Evolutionary conservation across 805 yeast genomes (phyloP).

Genomic region (Wickerhamiella allomyrinae): DNA sequence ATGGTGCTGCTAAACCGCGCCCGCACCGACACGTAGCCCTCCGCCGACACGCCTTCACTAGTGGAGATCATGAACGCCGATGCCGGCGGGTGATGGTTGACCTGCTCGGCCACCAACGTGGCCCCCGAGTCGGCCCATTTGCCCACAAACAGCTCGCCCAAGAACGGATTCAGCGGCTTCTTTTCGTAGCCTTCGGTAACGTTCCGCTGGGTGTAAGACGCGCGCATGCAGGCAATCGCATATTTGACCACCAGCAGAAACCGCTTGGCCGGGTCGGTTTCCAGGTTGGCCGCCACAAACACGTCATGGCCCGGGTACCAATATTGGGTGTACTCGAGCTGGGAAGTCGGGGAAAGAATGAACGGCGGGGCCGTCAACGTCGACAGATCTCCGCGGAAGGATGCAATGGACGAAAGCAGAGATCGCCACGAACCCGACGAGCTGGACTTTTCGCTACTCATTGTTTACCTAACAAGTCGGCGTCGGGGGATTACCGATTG

Average conservation of each 20-base stretch:
- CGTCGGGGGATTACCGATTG: background rate
- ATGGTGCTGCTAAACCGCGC: slow-evolving; percentile 72
- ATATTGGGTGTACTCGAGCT: slow-evolving; percentile 83
- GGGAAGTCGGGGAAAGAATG: slow-evolving; percentile 78
- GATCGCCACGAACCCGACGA: slow-evolving; percentile 48
- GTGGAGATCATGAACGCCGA: slow-evolving; percentile 83
- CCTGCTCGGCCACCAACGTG: slow-evolving; percentile 74
- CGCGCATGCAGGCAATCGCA: slow-evolving; percentile 82
- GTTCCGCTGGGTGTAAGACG: slow-evolving; percentile 86
- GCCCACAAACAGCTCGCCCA: slow-evolving; percentile 90
- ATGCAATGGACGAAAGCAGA: slow-evolving; percentile 77
- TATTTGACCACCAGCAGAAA: slow-evolving; percentile 74
- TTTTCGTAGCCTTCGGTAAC: slow-evolving; percentile 91
- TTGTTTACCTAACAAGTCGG: background rate
- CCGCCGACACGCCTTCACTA: slow-evolving; percentile 58
- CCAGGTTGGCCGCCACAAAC: slow-evolving; percentile 50
- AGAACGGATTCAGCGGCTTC: slow-evolving; percentile 91
- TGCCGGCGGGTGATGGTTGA: slow-evolving; percentile 93
- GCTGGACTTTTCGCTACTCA: slow-evolving; percentile 1
- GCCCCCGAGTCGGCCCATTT: slow-evolving; percentile 84
- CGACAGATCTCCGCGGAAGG: slow-evolving; percentile 86
- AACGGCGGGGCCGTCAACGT: slow-evolving; percentile 96
- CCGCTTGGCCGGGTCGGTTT: slow-evolving; percentile 38
- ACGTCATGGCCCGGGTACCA: slow-evolving; percentile 92
- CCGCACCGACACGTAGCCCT: slow-evolving; percentile 83